phyloP scores from a whole-genome alignment of 345 rosid genomes.

The Salix dunnii region DNA sequence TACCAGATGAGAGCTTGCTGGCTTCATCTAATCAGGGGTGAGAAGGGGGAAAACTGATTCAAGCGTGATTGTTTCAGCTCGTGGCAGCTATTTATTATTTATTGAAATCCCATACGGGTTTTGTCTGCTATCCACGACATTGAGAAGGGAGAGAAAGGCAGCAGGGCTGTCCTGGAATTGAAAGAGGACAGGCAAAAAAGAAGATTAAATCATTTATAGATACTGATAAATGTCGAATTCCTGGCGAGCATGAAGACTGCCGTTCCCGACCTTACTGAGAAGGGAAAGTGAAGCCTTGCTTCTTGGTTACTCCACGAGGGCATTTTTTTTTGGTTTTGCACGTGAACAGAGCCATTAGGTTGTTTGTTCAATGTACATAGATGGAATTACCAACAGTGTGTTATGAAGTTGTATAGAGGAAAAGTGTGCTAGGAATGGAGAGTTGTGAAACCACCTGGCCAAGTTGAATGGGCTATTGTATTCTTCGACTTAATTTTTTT shows the following conservation, averaged over 20 bases:
- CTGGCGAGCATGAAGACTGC: background rate
- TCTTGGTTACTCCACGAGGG: constrained; percentile 13
- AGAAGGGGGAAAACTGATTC: background rate
- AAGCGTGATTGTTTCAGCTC: constrained; percentile 17
- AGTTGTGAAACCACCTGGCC: constrained; percentile 17
- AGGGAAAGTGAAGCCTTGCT: constrained; percentile 3
- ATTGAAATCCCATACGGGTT: constrained; percentile 16
- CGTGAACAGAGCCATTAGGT: background rate
- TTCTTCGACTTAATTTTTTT: constrained; percentile 25
- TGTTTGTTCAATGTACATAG: constrained; percentile 36
- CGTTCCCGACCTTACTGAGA: constrained; percentile 12
- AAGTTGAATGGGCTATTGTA: constrained; percentile 19
- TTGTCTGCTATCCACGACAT: constrained; percentile 13
- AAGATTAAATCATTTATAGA: background rate
- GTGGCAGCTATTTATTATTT: constrained; percentile 11
- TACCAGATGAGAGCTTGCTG: constrained; percentile 76
- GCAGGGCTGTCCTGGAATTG: constrained; percentile 32
- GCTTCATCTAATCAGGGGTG: constrained; percentile 59
- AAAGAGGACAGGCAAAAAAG: constrained; percentile 7
- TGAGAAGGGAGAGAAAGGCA: constrained; percentile 13
- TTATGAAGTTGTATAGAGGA: constrained; percentile 38
- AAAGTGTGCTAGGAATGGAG: constrained; percentile 13
- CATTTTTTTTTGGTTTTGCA: constrained; percentile 21
- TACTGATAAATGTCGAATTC: constrained; percentile 5
- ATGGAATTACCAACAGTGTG: constrained; percentile 24